Evolutionary conservation across 306 rosid genomes (phyloP), one percentile per base, ranked within the genome.

Genomic region (Senna tora): DNA sequence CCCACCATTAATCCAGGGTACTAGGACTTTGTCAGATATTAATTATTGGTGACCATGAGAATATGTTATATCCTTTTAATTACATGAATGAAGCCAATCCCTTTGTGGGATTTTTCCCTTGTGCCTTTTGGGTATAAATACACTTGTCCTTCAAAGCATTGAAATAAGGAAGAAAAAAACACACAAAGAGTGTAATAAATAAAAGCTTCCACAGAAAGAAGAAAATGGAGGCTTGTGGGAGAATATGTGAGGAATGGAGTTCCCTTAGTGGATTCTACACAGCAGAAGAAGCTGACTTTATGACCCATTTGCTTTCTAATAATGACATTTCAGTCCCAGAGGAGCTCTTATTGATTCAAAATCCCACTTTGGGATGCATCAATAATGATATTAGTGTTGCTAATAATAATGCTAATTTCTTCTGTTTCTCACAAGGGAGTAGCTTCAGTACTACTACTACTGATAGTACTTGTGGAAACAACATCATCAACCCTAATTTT

Each of bases 201-300:
- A n/a, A n/a, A 11, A 25, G 6, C 67, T 45, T 34, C 5, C 52
- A 65, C 52, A 65, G 73, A 50, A 8, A 17, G n/a, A 20, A 60
- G 25, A 58, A 16, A 17, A 88, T 92, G 95, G 96, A 92, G 63
- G 50, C 82, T 73, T 9, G 30, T 53, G 86, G 86, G 47, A 72
- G 76, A 68, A 73, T 84, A 60, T 82, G 74, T 71, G 84, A 84
- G 67, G 87, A 87, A 74, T 91, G 91, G 96, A 80, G 84, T 17
- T 85, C 88, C 79, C 83, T 83, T 33, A 77, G 84, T 81, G 91
- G 81, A 74, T 59, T 84, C 0, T 81, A 78, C 75, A 74, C 87
- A 53, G 79, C 85, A 32, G 87, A 86, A 52, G 95, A 90, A 61
- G 80, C 84, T 69, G 83, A 88, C 36, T 77, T 90, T 59, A 86